Conservation (phyloP, 164 flowering plant genomes). For the Saururus chinensis region DNA sequence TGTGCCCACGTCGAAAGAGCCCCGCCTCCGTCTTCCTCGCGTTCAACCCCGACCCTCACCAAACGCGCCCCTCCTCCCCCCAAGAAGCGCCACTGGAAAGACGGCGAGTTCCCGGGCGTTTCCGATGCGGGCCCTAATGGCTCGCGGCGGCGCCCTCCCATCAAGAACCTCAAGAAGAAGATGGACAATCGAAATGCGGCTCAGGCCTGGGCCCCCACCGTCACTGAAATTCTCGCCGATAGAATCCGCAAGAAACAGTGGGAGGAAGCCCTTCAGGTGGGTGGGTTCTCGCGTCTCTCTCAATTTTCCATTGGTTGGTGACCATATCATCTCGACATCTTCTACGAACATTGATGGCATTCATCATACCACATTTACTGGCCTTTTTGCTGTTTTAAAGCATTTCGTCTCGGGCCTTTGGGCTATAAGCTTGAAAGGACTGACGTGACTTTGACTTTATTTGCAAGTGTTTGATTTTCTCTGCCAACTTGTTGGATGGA, state of each 20-base stretch:
- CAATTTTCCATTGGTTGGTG: too few relatives aligned
- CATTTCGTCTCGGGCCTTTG: too few relatives aligned
- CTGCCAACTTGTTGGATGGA: too few relatives aligned
- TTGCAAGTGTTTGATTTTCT: too few relatives aligned
- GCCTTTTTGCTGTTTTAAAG: not conserved
- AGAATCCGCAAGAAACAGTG: conserved; percentile 62
- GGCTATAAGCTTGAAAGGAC: too few relatives aligned
- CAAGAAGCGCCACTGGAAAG: conserved; percentile 68
- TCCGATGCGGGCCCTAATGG: conserved; percentile 15
- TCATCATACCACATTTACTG: too few relatives aligned
- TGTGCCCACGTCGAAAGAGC: not conserved
- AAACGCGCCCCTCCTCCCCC: conserved; percentile 6
- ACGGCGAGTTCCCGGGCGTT: conserved; percentile 71
- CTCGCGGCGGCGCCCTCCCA: conserved; percentile 23
- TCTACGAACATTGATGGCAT: too few relatives aligned
- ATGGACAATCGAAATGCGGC: conserved; percentile 46
- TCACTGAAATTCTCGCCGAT: conserved; percentile 66
- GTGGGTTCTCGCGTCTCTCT: not conserved
- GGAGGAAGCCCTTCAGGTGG: conserved; percentile 72
- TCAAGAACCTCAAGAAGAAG: conserved; percentile 80
- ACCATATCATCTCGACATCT: too few relatives aligned
- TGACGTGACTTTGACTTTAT: too few relatives aligned
- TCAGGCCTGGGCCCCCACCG: conserved; percentile 79
- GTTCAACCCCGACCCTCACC: conserved; percentile 4
- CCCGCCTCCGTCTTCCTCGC: conserved; percentile 9